Evolutionary conservation across 208 protist genomes (phyloP).

Genomic region (Trypanosoma brucei): DNA sequence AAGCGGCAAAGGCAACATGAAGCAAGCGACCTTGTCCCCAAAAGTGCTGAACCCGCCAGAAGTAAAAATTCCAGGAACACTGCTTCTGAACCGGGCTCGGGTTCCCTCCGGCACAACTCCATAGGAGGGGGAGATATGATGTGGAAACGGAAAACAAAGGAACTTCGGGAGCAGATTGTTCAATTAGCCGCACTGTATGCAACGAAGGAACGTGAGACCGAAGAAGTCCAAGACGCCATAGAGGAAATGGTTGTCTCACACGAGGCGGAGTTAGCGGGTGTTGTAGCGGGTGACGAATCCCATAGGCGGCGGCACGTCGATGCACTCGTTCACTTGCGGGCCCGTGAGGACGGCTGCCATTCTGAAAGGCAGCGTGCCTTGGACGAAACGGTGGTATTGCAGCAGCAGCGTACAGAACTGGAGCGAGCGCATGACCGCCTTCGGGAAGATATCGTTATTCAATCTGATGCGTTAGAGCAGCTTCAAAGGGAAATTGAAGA

Average conservation of each 20-base stretch:
- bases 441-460: slow-evolving; percentile 61
- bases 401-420: slow-evolving; percentile 19
- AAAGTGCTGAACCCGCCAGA: neutral
- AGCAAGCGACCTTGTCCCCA: neutral
- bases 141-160: neutral
- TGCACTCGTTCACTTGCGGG: slow-evolving; percentile 13
- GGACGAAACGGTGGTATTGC: slow-evolving; percentile 26
- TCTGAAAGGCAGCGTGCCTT: slow-evolving; percentile 32
- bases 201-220: slow-evolving; percentile 17
- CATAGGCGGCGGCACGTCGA: slow-evolving; percentile 15
- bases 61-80: neutral
- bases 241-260: slow-evolving; percentile 35
- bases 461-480: slow-evolving; percentile 32
- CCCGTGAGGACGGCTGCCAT: slow-evolving; percentile 33
- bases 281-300: slow-evolving; percentile 20
- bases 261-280: slow-evolving; percentile 20
- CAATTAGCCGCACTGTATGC: slow-evolving; percentile 15
- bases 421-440: slow-evolving; percentile 26
- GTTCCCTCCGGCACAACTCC: neutral
- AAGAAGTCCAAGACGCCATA: slow-evolving; percentile 29
- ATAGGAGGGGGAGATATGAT: neutral
- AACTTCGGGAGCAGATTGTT: slow-evolving; percentile 13
- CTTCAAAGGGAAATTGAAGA: slow-evolving; percentile 18
- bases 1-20: neutral
- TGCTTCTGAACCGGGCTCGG: neutral